Base-by-base conservation (phyloP, 2,329 filamentous ascomycete species). In the Trichoderma pleuroti region DNA sequence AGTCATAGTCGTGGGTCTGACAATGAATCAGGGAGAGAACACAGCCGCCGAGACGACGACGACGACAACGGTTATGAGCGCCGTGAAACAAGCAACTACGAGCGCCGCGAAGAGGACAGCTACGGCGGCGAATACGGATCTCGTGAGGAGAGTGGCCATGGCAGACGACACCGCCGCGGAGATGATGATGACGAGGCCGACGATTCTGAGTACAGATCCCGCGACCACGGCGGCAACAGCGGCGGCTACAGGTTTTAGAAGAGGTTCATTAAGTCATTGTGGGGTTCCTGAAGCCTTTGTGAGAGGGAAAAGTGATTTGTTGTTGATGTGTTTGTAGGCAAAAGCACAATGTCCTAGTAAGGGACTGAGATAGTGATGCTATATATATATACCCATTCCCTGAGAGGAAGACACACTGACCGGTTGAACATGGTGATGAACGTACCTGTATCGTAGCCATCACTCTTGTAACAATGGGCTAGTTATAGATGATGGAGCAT, bases 141-240 rank as follows among this genome's bases (percentile, higher is more conserved):
- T 30, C 72, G 70, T 4, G 57, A 74, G n/a, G 71, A 68, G 24
- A 63, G 64, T 36, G 68, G 69, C 12, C 66, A 72, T 21, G 70
- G 65, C 54, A 46, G 65, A n/a, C 65, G 68, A 30, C 72, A 68
- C 59, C 62, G 67, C 16, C 63, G 65, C 18, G 21, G 64, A 24
- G 57, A 68, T 26, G 57, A 75, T 16, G 69, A 74, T 62, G 73
- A 74, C n/a, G 70, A 62, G 26, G 57, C 26, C 9, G 34, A 57
- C 42, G 71, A 73, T n/a, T 65, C 73, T 49, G 73, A 76, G 66
- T 70, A 72, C 59, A 80, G 76, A 28, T 74, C 74, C 26, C 73
- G 74, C n/a, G 75, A 79, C 42, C 76, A 79, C 32, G 67, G 67
- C 18, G 59, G 18, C 24, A 59, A 56, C 67, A 54, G 59, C 46